phyloP scores from a whole-genome alignment of 768 basidiomycete species.

The Rubroboletus satanas region DNA sequence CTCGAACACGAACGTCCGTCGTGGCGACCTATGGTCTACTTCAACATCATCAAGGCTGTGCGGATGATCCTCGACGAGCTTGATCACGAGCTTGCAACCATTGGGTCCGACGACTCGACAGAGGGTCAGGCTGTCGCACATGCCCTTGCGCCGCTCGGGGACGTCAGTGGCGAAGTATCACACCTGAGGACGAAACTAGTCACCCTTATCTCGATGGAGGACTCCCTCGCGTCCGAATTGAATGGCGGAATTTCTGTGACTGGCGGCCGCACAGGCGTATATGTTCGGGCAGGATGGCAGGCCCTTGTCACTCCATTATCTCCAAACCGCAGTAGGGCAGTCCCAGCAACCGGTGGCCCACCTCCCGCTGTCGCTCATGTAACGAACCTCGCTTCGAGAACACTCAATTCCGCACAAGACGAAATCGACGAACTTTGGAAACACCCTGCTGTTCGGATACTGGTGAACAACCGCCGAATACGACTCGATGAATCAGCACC shows the following conservation, averaged over 20 bases:
- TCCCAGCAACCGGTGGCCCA: constrained; percentile 33
- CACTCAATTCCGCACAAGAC: constrained; percentile 44
- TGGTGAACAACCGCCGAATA: constrained; percentile 55
- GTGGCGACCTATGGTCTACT: constrained; percentile 79
- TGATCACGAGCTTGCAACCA: constrained; percentile 49
- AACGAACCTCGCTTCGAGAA: constrained; percentile 52
- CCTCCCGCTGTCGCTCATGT: constrained; percentile 37
- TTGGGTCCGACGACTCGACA: constrained; percentile 23
- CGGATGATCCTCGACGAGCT: constrained; percentile 71
- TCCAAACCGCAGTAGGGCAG: constrained; percentile 40
- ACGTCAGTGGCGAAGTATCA: constrained; percentile 44
- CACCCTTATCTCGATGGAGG: constrained; percentile 63
- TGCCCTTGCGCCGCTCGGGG: constrained; percentile 30
- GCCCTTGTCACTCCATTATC: constrained; percentile 44
- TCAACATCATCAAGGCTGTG: constrained; percentile 79
- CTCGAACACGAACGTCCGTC: constrained; percentile 68
- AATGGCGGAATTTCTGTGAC: constrained; percentile 59
- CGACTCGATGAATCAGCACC: constrained; percentile 71
- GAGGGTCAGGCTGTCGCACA: constrained; percentile 32
- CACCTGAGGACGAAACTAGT: constrained; percentile 54
- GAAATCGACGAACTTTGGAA: constrained; percentile 66
- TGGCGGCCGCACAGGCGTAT: constrained; percentile 60
- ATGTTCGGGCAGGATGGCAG: constrained; percentile 73
- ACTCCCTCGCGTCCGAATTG: constrained; percentile 63
- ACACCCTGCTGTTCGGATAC: constrained; percentile 58